Conservation (phyloP, 805 yeast species). For the Barnettozyma populi region DNA sequence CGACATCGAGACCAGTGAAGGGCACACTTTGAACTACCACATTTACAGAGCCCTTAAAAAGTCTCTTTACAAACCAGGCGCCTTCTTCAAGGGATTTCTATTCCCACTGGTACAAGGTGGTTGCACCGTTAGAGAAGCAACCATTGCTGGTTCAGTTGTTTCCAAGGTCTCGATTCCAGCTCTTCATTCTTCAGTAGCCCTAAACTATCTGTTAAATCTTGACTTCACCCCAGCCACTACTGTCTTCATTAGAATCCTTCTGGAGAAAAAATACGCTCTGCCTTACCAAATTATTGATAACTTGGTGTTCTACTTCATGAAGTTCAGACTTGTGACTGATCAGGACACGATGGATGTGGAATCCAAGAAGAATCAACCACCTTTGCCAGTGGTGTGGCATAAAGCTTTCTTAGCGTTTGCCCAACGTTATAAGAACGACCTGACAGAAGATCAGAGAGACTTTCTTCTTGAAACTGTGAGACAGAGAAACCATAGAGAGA, state of each 20-base stretch:
- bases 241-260: conserved; percentile 79
- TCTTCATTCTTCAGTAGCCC: conserved; percentile 92
- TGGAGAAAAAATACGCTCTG: conserved; percentile 93
- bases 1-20: conserved; percentile 66
- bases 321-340: conserved; percentile 62
- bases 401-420: conserved; percentile 93
- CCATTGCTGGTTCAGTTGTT: conserved; percentile 88
- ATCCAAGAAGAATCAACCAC: conserved; percentile 38
- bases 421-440: conserved; percentile 93
- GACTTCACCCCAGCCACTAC: conserved; percentile 88
- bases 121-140: conserved; percentile 89
- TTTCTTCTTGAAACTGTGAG: conserved; percentile 86
- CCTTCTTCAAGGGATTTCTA: conserved; percentile 93
- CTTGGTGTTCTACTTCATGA: conserved; percentile 88
- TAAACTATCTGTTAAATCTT: conserved; percentile 73
- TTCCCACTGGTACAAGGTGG: conserved; percentile 87
- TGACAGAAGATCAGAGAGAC: conserved; percentile 98
- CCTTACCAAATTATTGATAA: conserved; percentile 97
- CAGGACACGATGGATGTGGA: conserved; percentile 32
- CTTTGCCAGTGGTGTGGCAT: conserved; percentile 94
- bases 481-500: conserved; percentile 80
- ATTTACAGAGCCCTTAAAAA: conserved; percentile 88
- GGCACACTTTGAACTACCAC: conserved; percentile 83
- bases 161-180: conserved; percentile 90
- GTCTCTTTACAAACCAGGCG: conserved; percentile 93